Conservation (phyloP, 305 asterid genomes). For the Solanum chacoense region DNA sequence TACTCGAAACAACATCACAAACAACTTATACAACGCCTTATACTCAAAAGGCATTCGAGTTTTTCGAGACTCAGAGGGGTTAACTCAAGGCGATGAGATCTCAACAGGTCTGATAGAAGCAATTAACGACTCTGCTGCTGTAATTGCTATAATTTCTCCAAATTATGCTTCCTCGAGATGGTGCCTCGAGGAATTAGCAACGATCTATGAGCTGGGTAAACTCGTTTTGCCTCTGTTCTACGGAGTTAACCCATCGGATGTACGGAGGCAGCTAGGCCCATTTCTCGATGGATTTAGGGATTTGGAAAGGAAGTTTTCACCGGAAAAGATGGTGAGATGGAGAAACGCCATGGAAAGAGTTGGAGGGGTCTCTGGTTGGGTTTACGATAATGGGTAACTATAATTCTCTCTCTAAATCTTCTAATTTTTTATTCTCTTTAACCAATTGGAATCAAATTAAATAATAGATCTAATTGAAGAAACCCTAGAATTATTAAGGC, state of each 20-base stretch:
- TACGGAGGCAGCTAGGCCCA: conserved; percentile 15
- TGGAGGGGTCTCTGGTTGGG: conserved; percentile 24
- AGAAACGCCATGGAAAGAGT: conserved; percentile 22
- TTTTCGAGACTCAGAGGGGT: conserved; percentile 10
- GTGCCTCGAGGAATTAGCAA: conserved; percentile 22
- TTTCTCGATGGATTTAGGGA: conserved; percentile 1
- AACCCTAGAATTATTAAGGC: neutral
- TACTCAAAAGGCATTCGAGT: conserved; percentile 5
- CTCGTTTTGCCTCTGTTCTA: conserved; percentile 16
- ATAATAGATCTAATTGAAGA: neutral
- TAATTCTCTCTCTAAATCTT: neutral
- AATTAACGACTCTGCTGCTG: conserved; percentile 24
- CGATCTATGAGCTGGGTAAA: conserved; percentile 6
- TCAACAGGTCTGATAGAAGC: conserved; percentile 6
- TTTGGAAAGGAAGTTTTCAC: conserved; percentile 2
- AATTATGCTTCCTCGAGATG: conserved; percentile 17
- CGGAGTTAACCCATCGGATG: conserved; percentile 17
- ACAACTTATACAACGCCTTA: conserved; percentile 7
- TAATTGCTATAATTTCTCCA: conserved; percentile 14
- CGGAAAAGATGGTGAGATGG: conserved; percentile 11
- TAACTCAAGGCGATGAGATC: conserved; percentile 11
- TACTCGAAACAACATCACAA: conserved; percentile 8
- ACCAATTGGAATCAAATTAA: neutral
- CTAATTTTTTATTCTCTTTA: neutral
- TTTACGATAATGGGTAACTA: conserved; percentile 1